Percentiles rank a stretch among this genome's conserved stretches.
These are phyloP conservation scores for Calonectria honghensis DNA, from an alignment of 2,329 filamentous ascomycete genomes.

Conservation along the genomic window DNA sequence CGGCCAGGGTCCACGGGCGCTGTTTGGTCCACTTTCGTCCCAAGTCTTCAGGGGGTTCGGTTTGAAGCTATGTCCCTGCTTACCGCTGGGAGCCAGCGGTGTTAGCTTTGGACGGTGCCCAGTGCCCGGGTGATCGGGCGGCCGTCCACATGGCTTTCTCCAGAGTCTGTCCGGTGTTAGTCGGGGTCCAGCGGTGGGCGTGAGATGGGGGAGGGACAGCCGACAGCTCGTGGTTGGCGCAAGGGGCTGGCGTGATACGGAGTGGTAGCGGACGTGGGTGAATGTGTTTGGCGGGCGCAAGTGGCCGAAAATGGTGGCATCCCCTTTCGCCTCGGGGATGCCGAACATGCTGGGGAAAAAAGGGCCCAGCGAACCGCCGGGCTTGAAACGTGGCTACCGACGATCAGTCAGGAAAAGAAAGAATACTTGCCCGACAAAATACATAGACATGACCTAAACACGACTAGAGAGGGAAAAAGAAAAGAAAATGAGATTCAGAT, in stretches of 20 bases:
- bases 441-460: neutral
- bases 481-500: slow-evolving; percentile 24
- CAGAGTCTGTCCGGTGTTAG: slow-evolving; percentile 18
- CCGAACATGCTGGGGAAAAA: slow-evolving; percentile 20
- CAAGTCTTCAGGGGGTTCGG: slow-evolving; percentile 23
- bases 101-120: slow-evolving; percentile 16
- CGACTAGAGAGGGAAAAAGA: neutral
- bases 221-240: slow-evolving; percentile 10
- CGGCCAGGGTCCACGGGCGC: slow-evolving; percentile 11
- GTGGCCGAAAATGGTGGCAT: slow-evolving; percentile 22
- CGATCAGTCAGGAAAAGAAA: slow-evolving; percentile 26
- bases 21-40: slow-evolving; percentile 27
- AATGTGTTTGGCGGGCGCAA: slow-evolving; percentile 29
- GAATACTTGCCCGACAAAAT: slow-evolving; percentile 10
- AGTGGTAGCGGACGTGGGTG: slow-evolving; percentile 17
- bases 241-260: slow-evolving; percentile 22
- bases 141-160: slow-evolving; percentile 10
- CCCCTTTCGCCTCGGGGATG: slow-evolving; percentile 34
- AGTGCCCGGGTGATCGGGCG: slow-evolving; percentile 6
- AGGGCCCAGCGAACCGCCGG: neutral
- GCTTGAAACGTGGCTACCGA: slow-evolving; percentile 27
- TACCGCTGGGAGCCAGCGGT: slow-evolving; percentile 1
- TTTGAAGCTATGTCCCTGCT: neutral
- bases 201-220: neutral
- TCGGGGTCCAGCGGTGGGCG: neutral